Conservation (phyloP, 257 asterid genomes). For the Capsicum rhomboideum region DNA sequence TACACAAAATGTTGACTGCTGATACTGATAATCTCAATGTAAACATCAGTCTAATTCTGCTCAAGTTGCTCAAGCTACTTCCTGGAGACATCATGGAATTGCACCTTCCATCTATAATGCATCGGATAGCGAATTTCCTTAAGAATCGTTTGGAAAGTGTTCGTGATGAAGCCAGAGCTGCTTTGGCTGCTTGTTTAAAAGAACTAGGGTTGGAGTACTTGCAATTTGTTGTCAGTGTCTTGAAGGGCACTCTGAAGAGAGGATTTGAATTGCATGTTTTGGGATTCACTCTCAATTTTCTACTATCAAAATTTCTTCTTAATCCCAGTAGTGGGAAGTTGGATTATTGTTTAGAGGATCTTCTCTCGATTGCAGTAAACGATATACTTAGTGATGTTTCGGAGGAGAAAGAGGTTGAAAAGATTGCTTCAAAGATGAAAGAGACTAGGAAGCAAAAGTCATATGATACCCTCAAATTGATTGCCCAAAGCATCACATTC, state of each 20-base stretch:
- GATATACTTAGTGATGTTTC: slow-evolving; percentile 93
- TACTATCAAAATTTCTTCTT: slow-evolving; percentile 56
- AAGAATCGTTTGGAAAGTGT: slow-evolving; percentile 76
- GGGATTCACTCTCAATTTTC: slow-evolving; percentile 75
- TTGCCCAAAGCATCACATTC: slow-evolving; percentile 76
- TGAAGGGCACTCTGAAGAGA: slow-evolving; percentile 66
- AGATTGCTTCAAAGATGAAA: slow-evolving; percentile 92
- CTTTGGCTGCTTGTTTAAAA: slow-evolving; percentile 76
- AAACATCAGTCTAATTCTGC: slow-evolving; percentile 63
- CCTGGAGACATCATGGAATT: slow-evolving; percentile 74
- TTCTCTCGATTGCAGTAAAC: slow-evolving; percentile 53
- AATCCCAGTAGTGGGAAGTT: slow-evolving; percentile 53
- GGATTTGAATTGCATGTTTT: slow-evolving; percentile 87
- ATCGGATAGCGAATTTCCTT: slow-evolving; percentile 77
- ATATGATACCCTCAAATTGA: slow-evolving; percentile 71
- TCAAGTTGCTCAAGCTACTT: slow-evolving; percentile 76
- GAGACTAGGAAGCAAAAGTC: slow-evolving; percentile 92
- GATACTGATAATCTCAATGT: slow-evolving; percentile 68
- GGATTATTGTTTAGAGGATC: slow-evolving; percentile 80
- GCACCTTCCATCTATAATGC: slow-evolving; percentile 82
- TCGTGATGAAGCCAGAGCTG: slow-evolving; percentile 89
- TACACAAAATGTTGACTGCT: slow-evolving; percentile 62
- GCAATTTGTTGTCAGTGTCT: slow-evolving; percentile 66
- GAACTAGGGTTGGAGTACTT: slow-evolving; percentile 85
- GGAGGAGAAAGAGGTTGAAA: slow-evolving; percentile 94